Conservation (phyloP, 1,284 basidiomycete genomes). For the Cryptococcus sp. region DNA sequence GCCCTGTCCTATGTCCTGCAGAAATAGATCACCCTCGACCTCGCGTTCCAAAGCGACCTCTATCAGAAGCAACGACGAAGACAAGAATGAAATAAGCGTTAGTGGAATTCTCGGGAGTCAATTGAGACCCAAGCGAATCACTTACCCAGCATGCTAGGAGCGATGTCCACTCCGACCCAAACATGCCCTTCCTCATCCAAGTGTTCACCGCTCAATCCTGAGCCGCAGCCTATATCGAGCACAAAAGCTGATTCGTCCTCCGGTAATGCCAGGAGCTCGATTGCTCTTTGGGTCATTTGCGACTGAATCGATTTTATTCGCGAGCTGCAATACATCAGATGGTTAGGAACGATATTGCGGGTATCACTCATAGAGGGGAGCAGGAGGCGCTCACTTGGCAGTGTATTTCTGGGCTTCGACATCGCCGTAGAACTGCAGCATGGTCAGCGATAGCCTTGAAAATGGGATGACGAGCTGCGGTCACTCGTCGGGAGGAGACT, state of each 20-base stretch:
- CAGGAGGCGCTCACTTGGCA: constrained; percentile 65
- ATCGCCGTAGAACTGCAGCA: constrained; percentile 88
- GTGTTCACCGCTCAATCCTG: constrained; percentile 97
- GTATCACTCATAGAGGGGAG: no score
- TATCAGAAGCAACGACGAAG: constrained; percentile 41
- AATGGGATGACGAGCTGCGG: not conserved
- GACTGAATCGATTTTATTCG: constrained; percentile 97
- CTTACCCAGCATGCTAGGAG: constrained; percentile 93
- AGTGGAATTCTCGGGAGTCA: not conserved
- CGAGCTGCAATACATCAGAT: constrained; percentile 61
- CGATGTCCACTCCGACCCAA: constrained; percentile 94
- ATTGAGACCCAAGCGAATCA: constrained; percentile 8
- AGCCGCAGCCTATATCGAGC: constrained; percentile 96
- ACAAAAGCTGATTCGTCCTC: constrained; percentile 73
- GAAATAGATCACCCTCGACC: constrained; percentile 87
- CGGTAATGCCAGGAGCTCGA: constrained; percentile 86
- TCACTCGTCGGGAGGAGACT: constrained; percentile 37
- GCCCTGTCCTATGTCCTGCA: constrained; percentile 91
- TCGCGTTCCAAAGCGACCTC: constrained; percentile 93
- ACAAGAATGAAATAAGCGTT: not conserved
- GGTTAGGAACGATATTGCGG: no score
- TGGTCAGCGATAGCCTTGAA: no score
- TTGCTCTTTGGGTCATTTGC: constrained; percentile 93
- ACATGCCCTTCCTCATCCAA: constrained; percentile 90
- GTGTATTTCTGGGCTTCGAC: constrained; percentile 95